These are phyloP conservation scores for Patellaria atrata DNA, from an alignment of 495 filamentous ascomycete genomes.

Conservation along the genomic window DNA sequence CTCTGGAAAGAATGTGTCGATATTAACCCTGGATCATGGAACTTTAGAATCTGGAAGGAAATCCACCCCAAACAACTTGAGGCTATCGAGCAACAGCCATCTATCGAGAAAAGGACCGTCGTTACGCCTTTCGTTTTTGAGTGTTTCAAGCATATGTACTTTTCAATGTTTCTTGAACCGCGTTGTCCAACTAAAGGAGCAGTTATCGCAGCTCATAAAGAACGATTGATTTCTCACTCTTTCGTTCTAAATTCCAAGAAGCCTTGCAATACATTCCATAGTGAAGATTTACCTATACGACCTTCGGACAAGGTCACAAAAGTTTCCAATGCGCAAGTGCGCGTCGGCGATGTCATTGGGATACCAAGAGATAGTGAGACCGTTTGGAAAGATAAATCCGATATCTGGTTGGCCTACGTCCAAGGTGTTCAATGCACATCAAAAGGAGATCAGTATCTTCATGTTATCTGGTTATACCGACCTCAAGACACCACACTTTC, in stretches of 20 bases:
- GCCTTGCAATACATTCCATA: conserved; percentile 3
- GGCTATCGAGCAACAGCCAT: conserved; percentile 12
- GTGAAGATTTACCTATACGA: no score
- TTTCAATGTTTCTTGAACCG: conserved; percentile 33
- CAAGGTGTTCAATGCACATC: conserved; percentile 31
- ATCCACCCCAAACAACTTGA: conserved; percentile 21
- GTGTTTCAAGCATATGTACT: conserved; percentile 47
- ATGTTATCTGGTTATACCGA: conserved; percentile 59
- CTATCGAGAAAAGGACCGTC: conserved; percentile 35
- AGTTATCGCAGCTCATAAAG: conserved; percentile 1
- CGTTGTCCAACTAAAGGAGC: not conserved
- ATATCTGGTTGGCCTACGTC: conserved; percentile 52
- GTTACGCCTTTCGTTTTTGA: conserved; percentile 53
- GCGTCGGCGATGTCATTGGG: conserved; percentile 37
- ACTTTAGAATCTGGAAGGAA: conserved; percentile 35
- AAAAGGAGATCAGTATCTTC: conserved; percentile 31
- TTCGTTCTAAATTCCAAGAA: not conserved
- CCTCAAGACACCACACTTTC: conserved; percentile 51
- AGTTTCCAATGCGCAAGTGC: conserved; percentile 15
- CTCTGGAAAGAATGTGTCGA: conserved; percentile 44
- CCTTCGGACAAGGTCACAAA: no score
- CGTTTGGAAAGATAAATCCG: conserved; percentile 36
- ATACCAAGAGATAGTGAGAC: conserved; percentile 34
- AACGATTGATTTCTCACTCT: conserved; percentile 4
- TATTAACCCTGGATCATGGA: conserved; percentile 11